These are phyloP conservation scores for Tolypocladium endophyticum DNA, from an alignment of 2,329 filamentous ascomycete genomes.

Conservation along the genomic window DNA sequence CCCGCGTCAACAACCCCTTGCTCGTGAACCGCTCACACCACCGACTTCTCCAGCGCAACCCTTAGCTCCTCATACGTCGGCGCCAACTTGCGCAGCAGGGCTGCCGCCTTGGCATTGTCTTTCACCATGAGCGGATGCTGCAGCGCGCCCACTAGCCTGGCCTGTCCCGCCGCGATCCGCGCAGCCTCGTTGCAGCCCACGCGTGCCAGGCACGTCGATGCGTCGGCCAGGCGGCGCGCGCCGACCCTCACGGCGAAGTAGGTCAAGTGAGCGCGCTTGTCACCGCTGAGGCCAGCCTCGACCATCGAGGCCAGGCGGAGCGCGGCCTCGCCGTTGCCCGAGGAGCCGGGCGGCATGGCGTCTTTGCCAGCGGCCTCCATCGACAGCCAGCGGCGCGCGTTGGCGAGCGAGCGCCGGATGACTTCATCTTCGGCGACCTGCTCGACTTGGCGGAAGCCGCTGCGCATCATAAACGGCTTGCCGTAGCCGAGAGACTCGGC, in stretches of 20 bases:
- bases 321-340: slow-evolving; percentile 6
- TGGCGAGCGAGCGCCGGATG: slow-evolving; percentile 5
- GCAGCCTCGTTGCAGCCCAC: slow-evolving; percentile 4
- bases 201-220: slow-evolving; percentile 6
- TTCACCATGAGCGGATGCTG: slow-evolving; percentile 7
- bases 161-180: slow-evolving; percentile 4
- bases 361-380: background rate
- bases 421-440: slow-evolving; percentile 6
- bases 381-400: slow-evolving; percentile 4
- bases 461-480: slow-evolving; percentile 8
- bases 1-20: no score
- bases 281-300: slow-evolving; percentile 1
- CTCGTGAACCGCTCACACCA: background rate
- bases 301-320: slow-evolving; percentile 4
- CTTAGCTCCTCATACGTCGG: slow-evolving; percentile 7
- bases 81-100: slow-evolving; percentile 4
- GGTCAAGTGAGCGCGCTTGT: slow-evolving; percentile 2
- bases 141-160: slow-evolving; percentile 5
- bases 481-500: slow-evolving; percentile 8
- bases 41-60: background rate
- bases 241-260: slow-evolving; percentile 8
- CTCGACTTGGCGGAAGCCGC: slow-evolving; percentile 4
- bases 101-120: slow-evolving; percentile 1
- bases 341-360: slow-evolving; percentile 5
- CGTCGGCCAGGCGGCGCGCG: slow-evolving; percentile 6